These are phyloP conservation scores for Coprinopsis marcescibilis DNA, from an alignment of 768 basidiomycete species.

Conservation along the genomic window DNA sequence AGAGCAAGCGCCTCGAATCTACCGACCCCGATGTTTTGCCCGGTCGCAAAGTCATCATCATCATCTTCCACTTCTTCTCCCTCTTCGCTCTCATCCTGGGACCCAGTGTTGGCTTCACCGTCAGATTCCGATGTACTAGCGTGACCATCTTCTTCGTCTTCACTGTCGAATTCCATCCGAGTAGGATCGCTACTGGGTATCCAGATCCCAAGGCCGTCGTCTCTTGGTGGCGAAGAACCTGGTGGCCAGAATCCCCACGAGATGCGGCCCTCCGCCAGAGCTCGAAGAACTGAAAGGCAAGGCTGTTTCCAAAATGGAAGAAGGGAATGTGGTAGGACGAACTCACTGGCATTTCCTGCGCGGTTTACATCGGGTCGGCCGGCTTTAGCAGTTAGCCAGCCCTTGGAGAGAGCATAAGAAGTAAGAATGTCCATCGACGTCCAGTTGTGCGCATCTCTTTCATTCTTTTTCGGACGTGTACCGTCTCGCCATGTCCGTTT, in stretches of 20 bases:
- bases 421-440: slow-evolving; percentile 83
- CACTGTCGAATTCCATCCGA: slow-evolving; percentile 17
- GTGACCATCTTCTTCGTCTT: slow-evolving; percentile 18
- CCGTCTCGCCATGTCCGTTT: slow-evolving; percentile 79
- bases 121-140: slow-evolving; percentile 8
- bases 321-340: background rate
- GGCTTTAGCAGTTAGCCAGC: slow-evolving; percentile 88
- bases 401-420: slow-evolving; percentile 69
- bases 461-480: slow-evolving; percentile 21
- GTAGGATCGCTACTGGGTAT: slow-evolving; percentile 32
- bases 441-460: slow-evolving; percentile 43
- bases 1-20: slow-evolving; percentile 39
- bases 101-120: slow-evolving; percentile 14
- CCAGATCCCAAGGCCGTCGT: slow-evolving; percentile 50
- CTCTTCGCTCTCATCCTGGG: slow-evolving; percentile 27
- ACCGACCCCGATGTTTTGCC: slow-evolving; percentile 18
- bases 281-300: slow-evolving; percentile 56
- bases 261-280: slow-evolving; percentile 76
- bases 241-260: slow-evolving; percentile 88
- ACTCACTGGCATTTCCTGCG: slow-evolving; percentile 85
- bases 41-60: slow-evolving; percentile 19
- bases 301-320: background rate
- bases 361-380: slow-evolving; percentile 85
- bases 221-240: slow-evolving; percentile 23
- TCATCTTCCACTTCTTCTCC: slow-evolving; percentile 24